These are phyloP conservation scores for Tephrocybe sp. DNA, from an alignment of 768 basidiomycete genomes.

Conservation along the genomic window DNA sequence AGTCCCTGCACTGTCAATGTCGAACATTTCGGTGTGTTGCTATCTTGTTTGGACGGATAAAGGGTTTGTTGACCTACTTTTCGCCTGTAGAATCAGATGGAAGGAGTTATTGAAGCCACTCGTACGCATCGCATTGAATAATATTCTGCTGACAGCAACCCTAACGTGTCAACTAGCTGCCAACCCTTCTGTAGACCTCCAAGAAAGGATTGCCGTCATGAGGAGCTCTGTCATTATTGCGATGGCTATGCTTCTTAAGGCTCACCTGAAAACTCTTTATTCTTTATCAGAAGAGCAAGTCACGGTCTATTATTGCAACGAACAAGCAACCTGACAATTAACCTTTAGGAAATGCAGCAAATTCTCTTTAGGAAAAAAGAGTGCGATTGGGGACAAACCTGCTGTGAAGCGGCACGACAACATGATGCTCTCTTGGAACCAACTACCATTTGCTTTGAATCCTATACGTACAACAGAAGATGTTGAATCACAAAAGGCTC, in stretches of 20 bases:
- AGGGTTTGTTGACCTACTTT: not conserved
- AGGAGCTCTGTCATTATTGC: conserved; percentile 74
- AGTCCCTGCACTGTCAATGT: conserved; percentile 1
- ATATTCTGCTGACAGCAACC: not conserved
- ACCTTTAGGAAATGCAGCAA: conserved; percentile 81
- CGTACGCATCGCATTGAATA: not conserved
- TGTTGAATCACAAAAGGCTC: conserved; percentile 53
- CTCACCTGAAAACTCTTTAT: conserved; percentile 81
- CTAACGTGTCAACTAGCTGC: conserved; percentile 3
- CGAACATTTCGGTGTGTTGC: conserved; percentile 11
- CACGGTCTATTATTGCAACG: not conserved
- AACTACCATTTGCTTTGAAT: conserved; percentile 62
- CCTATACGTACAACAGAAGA: conserved; percentile 65
- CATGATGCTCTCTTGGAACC: conserved; percentile 67
- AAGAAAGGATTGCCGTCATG: conserved; percentile 36
- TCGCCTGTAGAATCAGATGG: conserved; percentile 18
- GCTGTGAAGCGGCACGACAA: conserved; percentile 60
- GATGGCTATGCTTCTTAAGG: conserved; percentile 86
- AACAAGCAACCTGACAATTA: not conserved
- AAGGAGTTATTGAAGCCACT: conserved; percentile 11
- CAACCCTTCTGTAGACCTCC: conserved; percentile 7
- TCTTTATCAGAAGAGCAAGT: conserved; percentile 89
- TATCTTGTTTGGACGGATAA: not conserved
- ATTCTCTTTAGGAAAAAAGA: conserved; percentile 87
- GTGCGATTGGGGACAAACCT: conserved; percentile 80